phyloP scores from a whole-genome alignment of 139 green algal genomes.

The Gonium pectorale region DNA sequence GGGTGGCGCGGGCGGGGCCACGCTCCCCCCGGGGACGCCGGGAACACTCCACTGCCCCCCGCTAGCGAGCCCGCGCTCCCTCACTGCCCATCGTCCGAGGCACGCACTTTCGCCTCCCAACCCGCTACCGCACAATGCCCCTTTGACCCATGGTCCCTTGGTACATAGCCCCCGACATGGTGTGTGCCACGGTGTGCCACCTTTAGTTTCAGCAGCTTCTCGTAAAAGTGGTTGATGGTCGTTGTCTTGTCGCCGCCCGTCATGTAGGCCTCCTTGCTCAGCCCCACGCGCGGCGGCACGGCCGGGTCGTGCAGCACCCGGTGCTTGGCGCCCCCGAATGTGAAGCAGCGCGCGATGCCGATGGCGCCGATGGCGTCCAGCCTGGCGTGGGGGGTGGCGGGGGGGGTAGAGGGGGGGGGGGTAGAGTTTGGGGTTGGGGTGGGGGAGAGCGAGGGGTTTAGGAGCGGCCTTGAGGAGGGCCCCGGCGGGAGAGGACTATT shows the following conservation, averaged over 20 bases:
- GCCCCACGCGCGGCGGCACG: constrained; percentile 46
- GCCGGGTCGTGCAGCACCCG: constrained; percentile 73
- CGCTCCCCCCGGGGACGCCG: background rate
- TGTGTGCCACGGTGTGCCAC: too few relatives aligned
- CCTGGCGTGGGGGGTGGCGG: constrained; percentile 44
- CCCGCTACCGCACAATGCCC: background rate
- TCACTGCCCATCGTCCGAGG: background rate
- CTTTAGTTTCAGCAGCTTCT: constrained; percentile 86
- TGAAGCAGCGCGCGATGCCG: constrained; percentile 87
- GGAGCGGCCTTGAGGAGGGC: too few relatives aligned
- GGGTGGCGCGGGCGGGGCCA: too few relatives aligned
- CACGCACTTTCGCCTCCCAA: background rate
- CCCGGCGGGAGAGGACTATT: too few relatives aligned
- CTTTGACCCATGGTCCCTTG: background rate
- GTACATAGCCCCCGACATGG: background rate
- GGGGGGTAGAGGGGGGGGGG: background rate
- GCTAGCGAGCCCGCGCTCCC: background rate
- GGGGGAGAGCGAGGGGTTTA: background rate
- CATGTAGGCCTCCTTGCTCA: constrained; percentile 77
- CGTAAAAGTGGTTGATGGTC: constrained; percentile 87
- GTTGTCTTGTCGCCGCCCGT: constrained; percentile 58
- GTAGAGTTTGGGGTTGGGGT: background rate
- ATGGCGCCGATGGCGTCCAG: constrained; percentile 87
- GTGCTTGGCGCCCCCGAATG: constrained; percentile 69
- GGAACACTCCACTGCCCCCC: background rate